Evolutionary conservation across 257 asterid species (phyloP).

Genomic region (Scutellaria baicalensis): DNA sequence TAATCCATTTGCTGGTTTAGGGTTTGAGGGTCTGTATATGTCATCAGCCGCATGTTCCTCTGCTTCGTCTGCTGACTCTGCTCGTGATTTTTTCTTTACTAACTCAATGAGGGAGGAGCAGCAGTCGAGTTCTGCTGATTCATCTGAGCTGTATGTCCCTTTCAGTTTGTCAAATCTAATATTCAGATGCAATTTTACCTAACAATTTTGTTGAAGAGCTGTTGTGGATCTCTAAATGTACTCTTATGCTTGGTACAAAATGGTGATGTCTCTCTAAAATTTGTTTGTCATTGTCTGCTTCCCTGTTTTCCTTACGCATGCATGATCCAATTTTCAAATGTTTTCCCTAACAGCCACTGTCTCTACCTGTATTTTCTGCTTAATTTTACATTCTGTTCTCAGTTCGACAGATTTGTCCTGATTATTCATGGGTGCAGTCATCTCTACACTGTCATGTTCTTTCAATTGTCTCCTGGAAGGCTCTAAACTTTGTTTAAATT

Average conservation of each 20-base stretch:
- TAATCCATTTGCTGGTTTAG: slow-evolving; percentile 33
- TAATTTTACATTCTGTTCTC: not conserved
- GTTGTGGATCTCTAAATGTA: not conserved
- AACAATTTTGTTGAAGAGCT: not conserved
- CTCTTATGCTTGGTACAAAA: not conserved
- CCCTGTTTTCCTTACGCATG: not conserved
- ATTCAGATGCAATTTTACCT: not conserved
- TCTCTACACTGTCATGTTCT: not conserved
- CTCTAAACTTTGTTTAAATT: not conserved
- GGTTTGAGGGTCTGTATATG: slow-evolving; percentile 36
- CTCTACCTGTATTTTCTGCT: no score
- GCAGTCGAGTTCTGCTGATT: slow-evolving; percentile 33
- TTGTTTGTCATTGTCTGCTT: not conserved
- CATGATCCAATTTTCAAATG: no score
- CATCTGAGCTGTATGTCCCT: slow-evolving; percentile 47
- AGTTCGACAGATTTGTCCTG: not conserved
- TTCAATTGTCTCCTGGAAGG: not conserved
- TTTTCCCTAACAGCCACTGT: not conserved
- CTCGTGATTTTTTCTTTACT: slow-evolving; percentile 51
- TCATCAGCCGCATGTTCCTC: slow-evolving; percentile 42
- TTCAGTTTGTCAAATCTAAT: slow-evolving; percentile 2
- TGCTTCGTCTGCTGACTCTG: slow-evolving; percentile 47
- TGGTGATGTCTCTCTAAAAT: not conserved
- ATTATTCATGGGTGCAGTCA: not conserved
- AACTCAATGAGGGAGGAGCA: slow-evolving; percentile 35